Evolutionary conservation across 208 protist genomes (phyloP), one percentile per base, ranked within the genome.

Genomic region (Leishmania lainsoni): DNA sequence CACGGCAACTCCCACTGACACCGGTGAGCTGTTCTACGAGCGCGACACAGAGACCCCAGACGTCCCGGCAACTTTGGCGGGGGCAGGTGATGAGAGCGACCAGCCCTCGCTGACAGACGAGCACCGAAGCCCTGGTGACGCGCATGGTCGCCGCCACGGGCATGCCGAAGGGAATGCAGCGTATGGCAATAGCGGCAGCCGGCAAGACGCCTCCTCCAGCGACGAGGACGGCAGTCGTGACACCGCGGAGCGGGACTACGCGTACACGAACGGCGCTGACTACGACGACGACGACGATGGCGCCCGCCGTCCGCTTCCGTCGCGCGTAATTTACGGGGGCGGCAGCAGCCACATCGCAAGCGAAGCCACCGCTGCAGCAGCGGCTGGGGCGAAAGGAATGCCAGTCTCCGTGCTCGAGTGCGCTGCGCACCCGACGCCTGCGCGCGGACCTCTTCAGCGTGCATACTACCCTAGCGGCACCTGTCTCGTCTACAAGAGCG

Each of bases 401-500:
- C 78, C 77, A 20, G 82, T 86, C 20, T 61, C 82, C 32, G 74
- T 86, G 72, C 52, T 54, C 2, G 82, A 86, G 78, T 77, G 45
- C 0, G 58, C 82, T 10, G 35, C 82, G 3, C 71, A 86, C 78
- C 82, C 82, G 2, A 86, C 82, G n/a, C 82, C 82, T 1, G 82
- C 82, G 10, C 82, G 82, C n/a, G 82, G 82, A 12, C 56, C 82
- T 16, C 66, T 86, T 75, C 82, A 80, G 20, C 82, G 80, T 8
- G 83, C 79, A 56, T 82, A 89, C 74, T 96, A 93, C 81, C 73
- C 69, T n/a, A 90, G 83, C 42, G 90, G 91, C 5, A 73, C 86
- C 45, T 86, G 91, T 48, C 81, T 96, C 42, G 84, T 93, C 16
- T 96, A 94, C 81, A 76, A 75, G 49, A 85, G 87, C 61, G 83